phyloP scores from a whole-genome alignment of 2,329 filamentous ascomycete species.

The Plenodomus biglobosus region DNA sequence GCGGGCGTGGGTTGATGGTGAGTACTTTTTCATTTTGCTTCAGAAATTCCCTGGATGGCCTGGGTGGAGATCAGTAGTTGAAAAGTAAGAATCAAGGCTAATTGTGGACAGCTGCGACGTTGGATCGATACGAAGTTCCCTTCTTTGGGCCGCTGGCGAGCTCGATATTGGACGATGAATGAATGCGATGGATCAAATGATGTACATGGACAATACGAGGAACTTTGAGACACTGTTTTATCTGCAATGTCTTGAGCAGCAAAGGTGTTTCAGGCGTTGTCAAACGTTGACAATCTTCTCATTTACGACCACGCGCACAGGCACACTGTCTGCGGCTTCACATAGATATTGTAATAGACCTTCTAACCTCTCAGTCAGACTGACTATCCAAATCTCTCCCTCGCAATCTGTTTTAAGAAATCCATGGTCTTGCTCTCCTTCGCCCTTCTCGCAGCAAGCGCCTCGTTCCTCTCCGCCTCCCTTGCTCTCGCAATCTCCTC shows the following conservation, averaged over 20 bases:
- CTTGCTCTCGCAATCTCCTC: conserved; percentile 78
- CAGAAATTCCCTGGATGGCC: too few species aligned
- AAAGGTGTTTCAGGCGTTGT: neutral
- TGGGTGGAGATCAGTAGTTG: too few species aligned
- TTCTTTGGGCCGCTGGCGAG: conserved; percentile 84
- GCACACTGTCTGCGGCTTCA: neutral
- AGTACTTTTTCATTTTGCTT: conserved; percentile 32
- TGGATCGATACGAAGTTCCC: conserved; percentile 77
- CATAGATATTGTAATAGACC: neutral
- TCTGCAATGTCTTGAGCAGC: neutral
- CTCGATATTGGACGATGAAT: conserved; percentile 88
- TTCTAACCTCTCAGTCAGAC: neutral
- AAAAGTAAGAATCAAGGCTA: conserved; percentile 9
- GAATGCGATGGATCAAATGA: too few species aligned
- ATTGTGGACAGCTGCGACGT: conserved; percentile 56
- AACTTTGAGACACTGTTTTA: too few species aligned
- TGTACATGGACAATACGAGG: too few species aligned
- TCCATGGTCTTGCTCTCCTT: conserved; percentile 85
- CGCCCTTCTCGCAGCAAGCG: conserved; percentile 66
- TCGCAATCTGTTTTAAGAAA: conserved; percentile 77
- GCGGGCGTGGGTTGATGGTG: conserved; percentile 82
- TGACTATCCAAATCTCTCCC: conserved; percentile 60
- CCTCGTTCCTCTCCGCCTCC: conserved; percentile 77
- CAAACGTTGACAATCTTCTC: neutral
- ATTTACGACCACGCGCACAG: neutral